Percentiles rank a stretch among this genome's conserved stretches.
These are phyloP conservation scores for Cutaneotrichosporon cyanovorans DNA, from an alignment of 1,284 basidiomycete species.

Conservation along the genomic window DNA sequence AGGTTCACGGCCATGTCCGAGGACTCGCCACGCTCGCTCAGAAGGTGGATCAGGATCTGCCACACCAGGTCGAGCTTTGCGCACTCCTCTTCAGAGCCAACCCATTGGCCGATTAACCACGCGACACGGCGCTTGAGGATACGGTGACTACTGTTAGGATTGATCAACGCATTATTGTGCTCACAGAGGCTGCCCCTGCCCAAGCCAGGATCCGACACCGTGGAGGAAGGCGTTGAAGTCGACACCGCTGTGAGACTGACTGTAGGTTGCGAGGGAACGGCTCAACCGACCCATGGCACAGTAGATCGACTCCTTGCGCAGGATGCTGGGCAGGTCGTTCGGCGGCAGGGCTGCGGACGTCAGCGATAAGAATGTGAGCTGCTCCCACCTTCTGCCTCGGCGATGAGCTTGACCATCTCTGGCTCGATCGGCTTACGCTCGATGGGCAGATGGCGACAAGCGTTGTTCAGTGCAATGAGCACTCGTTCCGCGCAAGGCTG, in stretches of 20 bases:
- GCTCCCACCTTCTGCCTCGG: slow-evolving; percentile 49
- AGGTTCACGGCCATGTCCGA: slow-evolving; percentile 75
- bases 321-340: slow-evolving; percentile 55
- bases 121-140: slow-evolving; percentile 83
- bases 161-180: slow-evolving; percentile 1
- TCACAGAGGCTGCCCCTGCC: slow-evolving; percentile 32
- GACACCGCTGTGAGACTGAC: slow-evolving; percentile 19
- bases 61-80: slow-evolving; percentile 61
- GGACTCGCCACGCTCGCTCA: slow-evolving; percentile 60
- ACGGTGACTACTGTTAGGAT: slow-evolving; percentile 55
- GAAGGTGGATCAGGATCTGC: slow-evolving; percentile 67
- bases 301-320: slow-evolving; percentile 79
- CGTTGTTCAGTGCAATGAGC: slow-evolving; percentile 65
- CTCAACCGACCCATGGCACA: slow-evolving; percentile 80
- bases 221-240: slow-evolving; percentile 35
- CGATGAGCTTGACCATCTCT: slow-evolving; percentile 57
- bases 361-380: background rate
- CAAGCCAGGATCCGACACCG: slow-evolving; percentile 30
- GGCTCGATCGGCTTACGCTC: slow-evolving; percentile 55
- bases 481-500: slow-evolving; percentile 80
- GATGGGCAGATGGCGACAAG: slow-evolving; percentile 57
- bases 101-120: slow-evolving; percentile 81
- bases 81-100: slow-evolving; percentile 55
- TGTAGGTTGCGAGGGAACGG: slow-evolving; percentile 49
- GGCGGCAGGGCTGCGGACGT: slow-evolving; percentile 39